Conservation (phyloP, 306 rosid genomes). For the Cicer judaicum region DNA sequence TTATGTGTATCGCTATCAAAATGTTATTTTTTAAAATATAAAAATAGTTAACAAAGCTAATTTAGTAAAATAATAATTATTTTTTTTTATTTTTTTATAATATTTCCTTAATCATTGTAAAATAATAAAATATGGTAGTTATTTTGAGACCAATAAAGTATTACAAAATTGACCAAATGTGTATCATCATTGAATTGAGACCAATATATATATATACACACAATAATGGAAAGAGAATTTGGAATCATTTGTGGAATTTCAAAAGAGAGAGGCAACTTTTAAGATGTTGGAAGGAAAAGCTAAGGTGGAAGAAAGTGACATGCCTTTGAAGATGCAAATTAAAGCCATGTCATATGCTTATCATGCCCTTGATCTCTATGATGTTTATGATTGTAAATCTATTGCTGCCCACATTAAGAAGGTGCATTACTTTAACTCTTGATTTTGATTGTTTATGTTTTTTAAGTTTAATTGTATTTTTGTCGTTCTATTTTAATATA, state of each 20-base stretch:
- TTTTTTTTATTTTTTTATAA: too few species aligned
- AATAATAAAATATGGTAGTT: too few species aligned
- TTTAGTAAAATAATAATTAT: too few species aligned
- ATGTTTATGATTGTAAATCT: slow-evolving; percentile 67
- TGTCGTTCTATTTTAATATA: too few species aligned
- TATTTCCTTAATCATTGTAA: too few species aligned
- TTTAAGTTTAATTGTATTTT: too few species aligned
- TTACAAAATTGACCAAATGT: not conserved
- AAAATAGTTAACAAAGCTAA: too few species aligned
- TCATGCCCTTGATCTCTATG: slow-evolving; percentile 81
- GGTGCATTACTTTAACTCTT: slow-evolving; percentile 46
- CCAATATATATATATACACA: not conserved
- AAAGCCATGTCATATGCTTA: slow-evolving; percentile 93
- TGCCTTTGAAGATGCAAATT: slow-evolving; percentile 74
- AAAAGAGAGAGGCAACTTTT: not conserved
- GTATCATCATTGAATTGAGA: not conserved
- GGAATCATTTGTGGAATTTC: slow-evolving; percentile 19
- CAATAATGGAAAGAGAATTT: not conserved
- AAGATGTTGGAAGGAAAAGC: slow-evolving; percentile 91
- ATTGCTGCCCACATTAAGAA: slow-evolving; percentile 76
- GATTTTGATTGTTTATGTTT: not conserved
- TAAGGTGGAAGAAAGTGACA: slow-evolving; percentile 70
- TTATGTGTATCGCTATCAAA: too few species aligned
- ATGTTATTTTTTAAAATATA: too few species aligned
- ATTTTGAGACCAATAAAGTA: too few species aligned